These are phyloP conservation scores for Saccharomycopsis babjevae DNA, from an alignment of 805 yeast genomes.

Conservation along the genomic window DNA sequence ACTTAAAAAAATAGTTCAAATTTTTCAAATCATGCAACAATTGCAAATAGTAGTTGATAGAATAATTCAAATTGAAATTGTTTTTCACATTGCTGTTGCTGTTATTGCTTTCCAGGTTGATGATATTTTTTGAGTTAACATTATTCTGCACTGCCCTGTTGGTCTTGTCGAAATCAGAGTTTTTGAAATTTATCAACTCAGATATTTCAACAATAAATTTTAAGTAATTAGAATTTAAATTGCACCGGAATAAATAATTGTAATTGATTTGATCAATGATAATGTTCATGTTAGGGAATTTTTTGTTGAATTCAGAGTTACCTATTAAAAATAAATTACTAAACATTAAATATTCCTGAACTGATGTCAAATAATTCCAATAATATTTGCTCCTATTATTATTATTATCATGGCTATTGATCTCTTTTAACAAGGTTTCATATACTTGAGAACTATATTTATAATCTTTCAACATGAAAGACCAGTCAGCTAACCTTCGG, in stretches of 20 bases:
- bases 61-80: not conserved
- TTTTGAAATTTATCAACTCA: slow-evolving; percentile 49
- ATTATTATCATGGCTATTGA: slow-evolving; percentile 44
- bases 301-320: slow-evolving; percentile 42
- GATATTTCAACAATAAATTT: slow-evolving; percentile 57
- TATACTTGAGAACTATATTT: slow-evolving; percentile 74
- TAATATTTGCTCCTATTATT: slow-evolving; percentile 32
- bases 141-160: slow-evolving; percentile 22
- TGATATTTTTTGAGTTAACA: slow-evolving; percentile 31
- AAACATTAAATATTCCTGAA: slow-evolving; percentile 23
- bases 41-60: slow-evolving; percentile 38
- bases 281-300: slow-evolving; percentile 33
- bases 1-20: slow-evolving; percentile 31
- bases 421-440: slow-evolving; percentile 72
- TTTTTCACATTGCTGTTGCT: slow-evolving; percentile 31
- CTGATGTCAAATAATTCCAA: slow-evolving; percentile 34
- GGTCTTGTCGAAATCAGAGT: slow-evolving; percentile 25
- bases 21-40: slow-evolving; percentile 26
- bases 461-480: slow-evolving; percentile 83
- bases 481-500: slow-evolving; percentile 85
- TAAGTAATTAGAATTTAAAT: slow-evolving; percentile 58
- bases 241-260: slow-evolving; percentile 63
- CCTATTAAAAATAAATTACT: slow-evolving; percentile 31
- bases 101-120: slow-evolving; percentile 24
- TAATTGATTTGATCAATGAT: slow-evolving; percentile 63